phyloP scores from a whole-genome alignment of 73 alveolate species.

The Uronychia setigera region DNA sequence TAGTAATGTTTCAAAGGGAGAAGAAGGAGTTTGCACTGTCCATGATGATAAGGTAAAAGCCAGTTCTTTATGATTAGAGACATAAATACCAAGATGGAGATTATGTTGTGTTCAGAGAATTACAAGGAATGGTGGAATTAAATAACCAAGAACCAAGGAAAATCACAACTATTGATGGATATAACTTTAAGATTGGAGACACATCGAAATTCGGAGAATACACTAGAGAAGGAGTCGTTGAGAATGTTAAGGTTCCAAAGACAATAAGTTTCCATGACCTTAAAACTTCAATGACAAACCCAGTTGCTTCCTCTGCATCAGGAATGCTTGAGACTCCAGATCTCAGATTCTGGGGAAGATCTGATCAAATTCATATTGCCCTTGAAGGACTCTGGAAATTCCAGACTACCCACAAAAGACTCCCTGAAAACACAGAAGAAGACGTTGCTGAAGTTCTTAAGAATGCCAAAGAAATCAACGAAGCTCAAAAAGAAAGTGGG shows the following conservation, averaged over 20 bases:
- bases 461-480: slow-evolving; percentile 80
- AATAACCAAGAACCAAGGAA: slow-evolving; percentile 92
- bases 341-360: slow-evolving; percentile 72
- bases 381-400: slow-evolving; percentile 71
- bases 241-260: slow-evolving; percentile 88
- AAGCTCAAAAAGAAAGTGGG: slow-evolving; percentile 62
- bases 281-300: slow-evolving; percentile 66
- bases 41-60: slow-evolving; percentile 81
- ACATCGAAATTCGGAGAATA: slow-evolving; percentile 88
- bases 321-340: slow-evolving; percentile 80
- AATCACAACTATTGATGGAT: slow-evolving; percentile 85
- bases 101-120: slow-evolving; percentile 95
- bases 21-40: slow-evolving; percentile 86
- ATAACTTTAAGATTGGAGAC: slow-evolving; percentile 92
- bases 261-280: slow-evolving; percentile 61
- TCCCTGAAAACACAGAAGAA: slow-evolving; percentile 77
- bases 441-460: slow-evolving; percentile 71
- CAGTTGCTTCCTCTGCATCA: slow-evolving; percentile 75
- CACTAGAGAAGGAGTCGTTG: slow-evolving; percentile 95
- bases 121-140: slow-evolving; percentile 98
- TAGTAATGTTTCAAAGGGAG: slow-evolving; percentile 77
- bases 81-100: slow-evolving; percentile 96
- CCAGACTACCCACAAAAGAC: slow-evolving; percentile 57
- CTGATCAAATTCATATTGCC: slow-evolving; percentile 77
- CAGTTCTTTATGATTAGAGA: slow-evolving; percentile 21